A percentile compares a stretch with the other conserved stretches of the same genome.
These are phyloP conservation scores for Chalciporus sphaerocephalus DNA, from an alignment of 768 basidiomycete genomes.

Conservation along the genomic window DNA sequence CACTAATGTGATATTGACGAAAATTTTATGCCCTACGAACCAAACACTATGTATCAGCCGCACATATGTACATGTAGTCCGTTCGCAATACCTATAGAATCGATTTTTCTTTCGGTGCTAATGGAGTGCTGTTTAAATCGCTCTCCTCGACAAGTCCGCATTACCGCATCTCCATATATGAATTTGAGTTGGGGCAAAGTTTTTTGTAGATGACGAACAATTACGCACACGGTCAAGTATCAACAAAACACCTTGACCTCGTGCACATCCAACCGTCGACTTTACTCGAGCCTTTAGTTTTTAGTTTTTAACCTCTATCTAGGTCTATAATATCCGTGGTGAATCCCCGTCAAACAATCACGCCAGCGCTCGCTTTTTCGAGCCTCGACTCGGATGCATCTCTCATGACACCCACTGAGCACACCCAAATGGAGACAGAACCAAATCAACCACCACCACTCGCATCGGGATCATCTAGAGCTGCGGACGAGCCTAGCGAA, in stretches of 20 bases:
- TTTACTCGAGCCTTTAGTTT: neutral
- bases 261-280: neutral
- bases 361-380: neutral
- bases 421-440: slow-evolving; percentile 17
- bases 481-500: neutral
- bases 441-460: slow-evolving; percentile 1
- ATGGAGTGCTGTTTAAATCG: neutral
- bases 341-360: neutral
- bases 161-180: too few species aligned
- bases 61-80: slow-evolving; percentile 28
- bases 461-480: neutral
- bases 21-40: slow-evolving; percentile 21
- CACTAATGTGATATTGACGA: slow-evolving; percentile 16
- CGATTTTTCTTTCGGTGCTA: neutral
- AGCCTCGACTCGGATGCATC: slow-evolving; percentile 15
- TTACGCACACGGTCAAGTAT: neutral
- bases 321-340: neutral
- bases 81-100: slow-evolving; percentile 19
- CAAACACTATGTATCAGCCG: slow-evolving; percentile 25
- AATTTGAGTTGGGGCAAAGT: neutral
- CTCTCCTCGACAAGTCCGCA: neutral
- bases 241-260: neutral
- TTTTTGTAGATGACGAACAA: neutral
- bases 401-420: slow-evolving; percentile 28
- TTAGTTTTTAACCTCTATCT: neutral